These are phyloP conservation scores for Periglandula ipomoeae DNA, from an alignment of 2,329 filamentous ascomycete genomes.

Conservation along the genomic window DNA sequence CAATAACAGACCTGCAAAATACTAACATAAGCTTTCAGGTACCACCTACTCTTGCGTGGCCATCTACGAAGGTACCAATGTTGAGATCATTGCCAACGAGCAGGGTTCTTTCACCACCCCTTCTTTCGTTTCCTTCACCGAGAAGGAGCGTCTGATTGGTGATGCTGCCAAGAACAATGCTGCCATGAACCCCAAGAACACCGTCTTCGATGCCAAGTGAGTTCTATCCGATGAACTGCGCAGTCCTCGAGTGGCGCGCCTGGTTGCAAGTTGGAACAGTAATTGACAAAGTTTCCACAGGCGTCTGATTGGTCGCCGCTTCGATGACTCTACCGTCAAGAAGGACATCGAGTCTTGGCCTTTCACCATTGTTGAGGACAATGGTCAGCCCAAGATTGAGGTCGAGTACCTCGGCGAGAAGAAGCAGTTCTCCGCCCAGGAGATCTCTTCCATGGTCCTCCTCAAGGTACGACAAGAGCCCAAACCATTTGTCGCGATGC, in stretches of 20 bases:
- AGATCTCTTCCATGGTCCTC: slow-evolving; percentile 98
- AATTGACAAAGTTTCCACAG: slow-evolving; percentile 33
- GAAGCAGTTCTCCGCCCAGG: slow-evolving; percentile 95
- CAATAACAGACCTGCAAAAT: too few species aligned
- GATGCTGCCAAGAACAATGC: slow-evolving; percentile 99
- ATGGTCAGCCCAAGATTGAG: slow-evolving; percentile 82
- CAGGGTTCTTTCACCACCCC: slow-evolving; percentile 98
- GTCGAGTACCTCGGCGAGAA: slow-evolving; percentile 92
- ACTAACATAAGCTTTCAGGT: slow-evolving; percentile 44
- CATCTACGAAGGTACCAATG: slow-evolving; percentile 98
- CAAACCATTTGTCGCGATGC: neutral
- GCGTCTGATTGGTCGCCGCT: slow-evolving; percentile 95
- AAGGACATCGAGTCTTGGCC: slow-evolving; percentile 99
- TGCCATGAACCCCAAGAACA: slow-evolving; percentile 98
- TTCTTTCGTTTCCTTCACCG: slow-evolving; percentile 98
- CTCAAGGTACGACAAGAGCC: slow-evolving; percentile 64
- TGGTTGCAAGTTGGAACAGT: neutral
- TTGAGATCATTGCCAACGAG: slow-evolving; percentile 99
- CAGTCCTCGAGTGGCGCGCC: neutral
- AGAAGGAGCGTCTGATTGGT: slow-evolving; percentile 97
- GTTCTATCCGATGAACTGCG: slow-evolving; percentile 23
- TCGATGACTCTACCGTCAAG: slow-evolving; percentile 93
- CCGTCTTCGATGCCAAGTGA: slow-evolving; percentile 98
- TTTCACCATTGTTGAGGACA: slow-evolving; percentile 93
- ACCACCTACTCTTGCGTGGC: slow-evolving; percentile 99